These are phyloP conservation scores for Sclerotinia trifoliorum DNA, from an alignment of 2,329 filamentous ascomycete species.

Conservation along the genomic window DNA sequence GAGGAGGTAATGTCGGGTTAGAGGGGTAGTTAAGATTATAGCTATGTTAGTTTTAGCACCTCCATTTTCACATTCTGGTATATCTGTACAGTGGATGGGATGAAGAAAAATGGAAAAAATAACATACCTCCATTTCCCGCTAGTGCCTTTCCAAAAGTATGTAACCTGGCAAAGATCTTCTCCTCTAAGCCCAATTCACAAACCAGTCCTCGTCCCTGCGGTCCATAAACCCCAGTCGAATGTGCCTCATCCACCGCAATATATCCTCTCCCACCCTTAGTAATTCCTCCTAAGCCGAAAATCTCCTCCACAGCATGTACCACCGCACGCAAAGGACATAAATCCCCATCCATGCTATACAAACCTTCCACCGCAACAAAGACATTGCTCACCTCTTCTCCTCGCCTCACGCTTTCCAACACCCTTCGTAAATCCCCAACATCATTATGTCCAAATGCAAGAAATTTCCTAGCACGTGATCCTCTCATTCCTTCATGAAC, in stretches of 20 bases:
- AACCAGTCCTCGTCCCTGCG: conserved; percentile 50
- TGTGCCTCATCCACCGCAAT: conserved; percentile 59
- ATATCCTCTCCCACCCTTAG: conserved; percentile 43
- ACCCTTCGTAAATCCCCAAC: conserved; percentile 41
- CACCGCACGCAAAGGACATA: conserved; percentile 44
- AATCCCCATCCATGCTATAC: conserved; percentile 52
- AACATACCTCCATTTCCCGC: conserved; percentile 42
- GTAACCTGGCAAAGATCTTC: conserved; percentile 49
- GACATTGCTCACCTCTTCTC: conserved; percentile 39
- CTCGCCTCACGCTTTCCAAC: conserved; percentile 27
- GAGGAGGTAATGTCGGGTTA: conserved; percentile 33
- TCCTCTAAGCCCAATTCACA: conserved; percentile 50
- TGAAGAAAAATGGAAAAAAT: conserved; percentile 31
- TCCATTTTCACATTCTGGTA: not conserved
- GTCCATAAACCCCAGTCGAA: conserved; percentile 51
- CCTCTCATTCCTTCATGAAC: conserved; percentile 49
- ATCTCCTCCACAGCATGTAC: conserved; percentile 42
- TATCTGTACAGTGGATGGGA: too few relatives aligned
- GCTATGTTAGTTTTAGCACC: conserved; percentile 42
- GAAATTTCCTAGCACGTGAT: conserved; percentile 40
- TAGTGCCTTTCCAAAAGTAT: conserved; percentile 55
- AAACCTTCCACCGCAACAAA: conserved; percentile 45
- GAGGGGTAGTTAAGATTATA: conserved; percentile 29
- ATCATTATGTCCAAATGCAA: conserved; percentile 59
- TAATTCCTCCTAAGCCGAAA: conserved; percentile 24